Evolutionary conservation across 2,329 filamentous ascomycete species (phyloP).

Genomic region (Botrytis tulipae): DNA sequence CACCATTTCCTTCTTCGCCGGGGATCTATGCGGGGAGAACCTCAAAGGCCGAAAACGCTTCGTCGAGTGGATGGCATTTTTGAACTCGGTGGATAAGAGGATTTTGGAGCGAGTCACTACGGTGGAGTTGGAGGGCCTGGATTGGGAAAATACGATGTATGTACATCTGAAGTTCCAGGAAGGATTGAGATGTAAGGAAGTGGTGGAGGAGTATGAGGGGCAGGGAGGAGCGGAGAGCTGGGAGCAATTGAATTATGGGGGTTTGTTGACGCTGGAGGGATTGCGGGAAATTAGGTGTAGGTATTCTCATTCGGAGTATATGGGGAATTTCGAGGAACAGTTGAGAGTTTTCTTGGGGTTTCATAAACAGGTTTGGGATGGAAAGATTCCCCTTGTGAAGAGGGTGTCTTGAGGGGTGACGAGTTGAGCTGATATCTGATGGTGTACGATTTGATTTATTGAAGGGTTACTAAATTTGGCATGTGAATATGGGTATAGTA

Average conservation of each 20-base stretch:
- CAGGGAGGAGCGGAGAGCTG: conserved; percentile 12
- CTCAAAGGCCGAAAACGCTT: not conserved
- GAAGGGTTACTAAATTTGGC: not conserved
- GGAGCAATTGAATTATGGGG: conserved; percentile 13
- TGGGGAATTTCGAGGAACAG: conserved; percentile 19
- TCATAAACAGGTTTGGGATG: conserved; percentile 11
- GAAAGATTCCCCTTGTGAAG: not conserved
- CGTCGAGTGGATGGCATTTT: not conserved
- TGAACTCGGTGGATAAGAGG: not conserved
- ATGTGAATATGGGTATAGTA: not conserved
- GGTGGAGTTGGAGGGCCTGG: not conserved
- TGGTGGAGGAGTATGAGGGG: conserved; percentile 3
- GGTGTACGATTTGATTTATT: not conserved
- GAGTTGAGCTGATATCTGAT: not conserved
- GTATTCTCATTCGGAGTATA: conserved; percentile 12
- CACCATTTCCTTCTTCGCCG: not conserved
- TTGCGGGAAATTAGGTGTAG: not conserved
- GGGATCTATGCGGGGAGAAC: conserved; percentile 3
- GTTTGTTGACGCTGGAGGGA: not conserved
- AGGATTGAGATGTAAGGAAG: conserved; percentile 3
- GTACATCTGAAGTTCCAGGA: conserved; percentile 13
- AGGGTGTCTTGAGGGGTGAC: not conserved
- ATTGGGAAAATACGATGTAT: conserved; percentile 19
- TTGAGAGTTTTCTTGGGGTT: conserved; percentile 3
- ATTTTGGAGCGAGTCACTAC: not conserved